Conservation (phyloP, 1,284 basidiomycete species). For the Sparassis latifolia region DNA sequence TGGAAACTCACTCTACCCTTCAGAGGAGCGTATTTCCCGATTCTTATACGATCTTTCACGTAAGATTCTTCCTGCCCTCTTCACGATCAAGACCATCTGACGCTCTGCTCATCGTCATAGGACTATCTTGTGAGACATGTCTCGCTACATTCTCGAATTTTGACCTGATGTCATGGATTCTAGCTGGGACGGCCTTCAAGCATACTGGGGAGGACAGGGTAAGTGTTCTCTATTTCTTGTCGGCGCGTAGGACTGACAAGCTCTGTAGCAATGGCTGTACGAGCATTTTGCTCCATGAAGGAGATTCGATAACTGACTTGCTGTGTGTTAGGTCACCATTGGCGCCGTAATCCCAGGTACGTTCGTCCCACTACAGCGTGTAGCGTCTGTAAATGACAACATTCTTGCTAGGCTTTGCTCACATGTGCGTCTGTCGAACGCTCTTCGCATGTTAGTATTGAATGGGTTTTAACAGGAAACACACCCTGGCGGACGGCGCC, state of each 20-base stretch:
- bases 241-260: too few species aligned
- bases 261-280: conserved; percentile 2
- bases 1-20: too few species aligned
- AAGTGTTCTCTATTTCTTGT: not conserved
- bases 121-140: conserved; percentile 3
- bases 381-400: too few species aligned
- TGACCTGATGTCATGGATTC: not conserved
- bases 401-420: conserved; percentile 1
- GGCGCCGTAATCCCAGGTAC: conserved; percentile 4
- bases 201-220: conserved; percentile 7
- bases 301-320: too few species aligned
- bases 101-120: not conserved
- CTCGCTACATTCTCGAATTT: not conserved
- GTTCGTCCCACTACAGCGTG: not conserved
- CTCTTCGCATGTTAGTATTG: not conserved
- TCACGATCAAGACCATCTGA: too few species aligned
- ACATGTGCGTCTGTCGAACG: conserved; percentile 1
- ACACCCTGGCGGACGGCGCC: conserved; percentile 3
- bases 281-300: not conserved
- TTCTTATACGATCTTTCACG: conserved; percentile 6
- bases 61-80: not conserved
- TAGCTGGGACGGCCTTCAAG: conserved; percentile 6
- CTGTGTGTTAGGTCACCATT: not conserved
- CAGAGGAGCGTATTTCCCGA: conserved; percentile 6
- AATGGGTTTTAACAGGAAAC: not conserved